These are phyloP conservation scores for Didymellaceae sp. DNA, from an alignment of 2,329 filamentous ascomycete species.

Conservation along the genomic window DNA sequence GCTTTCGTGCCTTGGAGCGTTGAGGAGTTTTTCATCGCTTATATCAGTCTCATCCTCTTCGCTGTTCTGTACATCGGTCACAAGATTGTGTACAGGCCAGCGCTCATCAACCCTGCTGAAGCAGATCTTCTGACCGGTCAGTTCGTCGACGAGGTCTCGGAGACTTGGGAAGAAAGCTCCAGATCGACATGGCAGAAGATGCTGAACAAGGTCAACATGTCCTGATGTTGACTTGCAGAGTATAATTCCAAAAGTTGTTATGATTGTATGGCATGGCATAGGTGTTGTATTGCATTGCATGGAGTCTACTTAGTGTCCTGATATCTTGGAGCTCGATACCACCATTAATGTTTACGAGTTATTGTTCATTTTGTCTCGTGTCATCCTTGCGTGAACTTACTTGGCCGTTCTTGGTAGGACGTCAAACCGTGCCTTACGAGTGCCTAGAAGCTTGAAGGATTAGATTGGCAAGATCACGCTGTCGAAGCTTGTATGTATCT, in stretches of 20 bases:
- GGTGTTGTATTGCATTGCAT: constrained; percentile 26
- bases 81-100: constrained; percentile 53
- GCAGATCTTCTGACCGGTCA: constrained; percentile 54
- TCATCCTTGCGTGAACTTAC: neutral
- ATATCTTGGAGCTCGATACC: constrained; percentile 16
- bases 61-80: constrained; percentile 65
- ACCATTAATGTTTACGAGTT: constrained; percentile 12
- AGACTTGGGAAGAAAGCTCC: constrained; percentile 44
- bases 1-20: constrained; percentile 50
- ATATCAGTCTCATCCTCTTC: constrained; percentile 50
- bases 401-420: neutral
- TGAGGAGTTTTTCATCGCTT: constrained; percentile 48
- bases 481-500: neutral
- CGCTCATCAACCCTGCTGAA: constrained; percentile 50
- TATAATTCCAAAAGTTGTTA: constrained; percentile 21
- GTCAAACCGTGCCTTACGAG: neutral
- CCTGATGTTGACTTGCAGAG: neutral
- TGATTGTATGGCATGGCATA: constrained; percentile 23
- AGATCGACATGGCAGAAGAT: constrained; percentile 43
- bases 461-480: neutral
- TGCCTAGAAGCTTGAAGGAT: neutral
- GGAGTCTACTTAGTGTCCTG: constrained; percentile 21
- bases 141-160: constrained; percentile 37
- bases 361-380: neutral
- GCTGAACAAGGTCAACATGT: constrained; percentile 30